Conservation (phyloP, 257 asterid species). For the Dorcoceras hygrometricum region DNA sequence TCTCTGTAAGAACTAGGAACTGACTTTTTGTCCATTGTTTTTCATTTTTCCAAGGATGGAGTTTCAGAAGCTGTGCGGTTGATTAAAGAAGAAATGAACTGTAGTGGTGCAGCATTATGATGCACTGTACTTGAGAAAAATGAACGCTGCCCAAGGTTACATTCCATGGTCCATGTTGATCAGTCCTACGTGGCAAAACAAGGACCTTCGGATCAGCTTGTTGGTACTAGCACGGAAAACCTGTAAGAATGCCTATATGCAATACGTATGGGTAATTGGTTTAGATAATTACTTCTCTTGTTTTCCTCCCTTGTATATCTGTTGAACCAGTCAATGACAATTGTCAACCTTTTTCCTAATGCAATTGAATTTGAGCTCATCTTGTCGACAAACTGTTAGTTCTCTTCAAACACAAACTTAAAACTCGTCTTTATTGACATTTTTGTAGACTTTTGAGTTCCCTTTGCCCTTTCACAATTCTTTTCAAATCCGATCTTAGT, state of each 20-base stretch:
- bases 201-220: background rate
- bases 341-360: too few relatives aligned
- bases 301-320: background rate
- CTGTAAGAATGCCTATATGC: background rate
- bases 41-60: slow-evolving; percentile 63
- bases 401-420: too few relatives aligned
- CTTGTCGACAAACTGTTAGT: background rate
- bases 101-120: slow-evolving; percentile 11
- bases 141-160: too few relatives aligned
- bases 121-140: background rate
- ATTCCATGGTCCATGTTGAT: too few relatives aligned
- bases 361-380: background rate
- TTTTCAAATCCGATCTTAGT: background rate
- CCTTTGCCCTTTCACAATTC: background rate
- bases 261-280: background rate
- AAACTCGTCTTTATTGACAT: background rate
- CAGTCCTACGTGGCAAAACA: too few relatives aligned
- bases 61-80: slow-evolving; percentile 63
- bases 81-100: slow-evolving; percentile 51
- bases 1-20: background rate
- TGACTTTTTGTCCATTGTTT: slow-evolving; percentile 10
- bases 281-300: background rate
- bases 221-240: too few relatives aligned
- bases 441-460: background rate
- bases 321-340: slow-evolving; percentile 4